Percentiles rank a stretch among this genome's conserved stretches.
Conservation (phyloP, 2,329 filamentous ascomycete species). For the Xylaria multiplex region DNA sequence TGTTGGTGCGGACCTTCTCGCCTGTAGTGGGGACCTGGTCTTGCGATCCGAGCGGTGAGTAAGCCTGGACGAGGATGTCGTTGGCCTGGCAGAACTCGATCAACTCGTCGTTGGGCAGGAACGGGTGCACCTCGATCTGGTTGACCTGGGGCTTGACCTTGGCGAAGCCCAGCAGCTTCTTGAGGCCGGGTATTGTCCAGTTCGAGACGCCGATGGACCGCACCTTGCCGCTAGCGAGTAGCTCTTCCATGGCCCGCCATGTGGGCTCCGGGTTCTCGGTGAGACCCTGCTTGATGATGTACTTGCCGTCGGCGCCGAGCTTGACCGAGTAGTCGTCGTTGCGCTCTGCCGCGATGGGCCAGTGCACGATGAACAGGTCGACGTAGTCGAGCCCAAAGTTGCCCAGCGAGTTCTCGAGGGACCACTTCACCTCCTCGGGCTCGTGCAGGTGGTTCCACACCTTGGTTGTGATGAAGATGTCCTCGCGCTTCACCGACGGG, state of each 20-base stretch:
- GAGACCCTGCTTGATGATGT: slow-evolving; percentile 64
- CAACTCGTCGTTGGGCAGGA: slow-evolving; percentile 59
- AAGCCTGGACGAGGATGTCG: slow-evolving; percentile 62
- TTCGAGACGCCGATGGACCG: slow-evolving; percentile 59
- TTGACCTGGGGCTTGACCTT: slow-evolving; percentile 55
- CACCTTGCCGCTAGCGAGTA: slow-evolving; percentile 47
- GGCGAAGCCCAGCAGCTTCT: slow-evolving; percentile 53
- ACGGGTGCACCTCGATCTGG: slow-evolving; percentile 60
- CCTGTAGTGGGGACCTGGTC: slow-evolving; percentile 75
- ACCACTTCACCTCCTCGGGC: slow-evolving; percentile 66
- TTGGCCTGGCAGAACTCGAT: slow-evolving; percentile 64
- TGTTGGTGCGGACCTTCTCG: slow-evolving; percentile 71
- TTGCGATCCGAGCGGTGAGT: slow-evolving; percentile 68
- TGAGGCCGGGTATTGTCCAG: slow-evolving; percentile 54
- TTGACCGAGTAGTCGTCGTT: slow-evolving; percentile 55
- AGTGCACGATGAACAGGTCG: slow-evolving; percentile 68
- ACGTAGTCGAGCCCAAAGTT: slow-evolving; percentile 65
- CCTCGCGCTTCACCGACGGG: slow-evolving; percentile 59
- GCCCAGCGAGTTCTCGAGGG: slow-evolving; percentile 63
- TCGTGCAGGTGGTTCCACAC: slow-evolving; percentile 75
- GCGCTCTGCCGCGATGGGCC: slow-evolving; percentile 59
- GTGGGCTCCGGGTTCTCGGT: slow-evolving; percentile 74
- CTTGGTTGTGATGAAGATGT: slow-evolving; percentile 72
- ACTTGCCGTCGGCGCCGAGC: slow-evolving; percentile 58
- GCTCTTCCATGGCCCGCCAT: slow-evolving; percentile 68